Evolutionary conservation across 2,329 filamentous ascomycete genomes (phyloP), one percentile per base, ranked within the genome.

Genomic region (Ceratocystis harringtonii): DNA sequence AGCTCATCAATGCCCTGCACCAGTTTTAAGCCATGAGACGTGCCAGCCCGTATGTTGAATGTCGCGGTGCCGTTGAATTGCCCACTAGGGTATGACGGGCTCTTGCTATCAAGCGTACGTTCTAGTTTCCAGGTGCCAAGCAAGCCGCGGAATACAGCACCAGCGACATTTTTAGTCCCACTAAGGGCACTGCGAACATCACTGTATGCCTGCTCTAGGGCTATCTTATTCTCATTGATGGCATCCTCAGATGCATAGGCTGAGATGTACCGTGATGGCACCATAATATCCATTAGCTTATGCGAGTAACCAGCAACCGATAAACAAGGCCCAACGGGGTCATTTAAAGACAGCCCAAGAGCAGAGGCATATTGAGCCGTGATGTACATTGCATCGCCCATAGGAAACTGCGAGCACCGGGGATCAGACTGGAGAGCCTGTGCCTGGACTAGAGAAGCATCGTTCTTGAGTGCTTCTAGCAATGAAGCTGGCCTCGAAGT

Each of bases 351-450:
- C 7, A 90, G 77, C 0, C 76, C 78, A 1, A 90, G 76, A 0
- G 84, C 81, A 1, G 78, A 73, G 12, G 84, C 78, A 67, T 92
- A 84, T 12, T 87, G 82, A 69, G 90, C 84, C 79, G 92, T 86
- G 12, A 92, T 75, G 68, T 85, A 92, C 6, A 84, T 74, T 72
- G 92, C 92, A 73, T 95, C 90, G 8, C 85, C 86, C 86, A 92
- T 92, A 45, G 89, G 90, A 70, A 91, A 94, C 70, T 94, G 90
- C 68, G 73, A 87, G 69, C 75, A 75, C 5, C 77, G 80, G 8
- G 74, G 78, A 69, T 81, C 79, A 25, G 71, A 70, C 12, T 86
- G 79, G 41, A 89, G 76, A 2, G 73, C 70, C 0, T 83, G 71
- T 0, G 81, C 79, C 25, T 77, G 74, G 32, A 75, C 72, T 6